A percentile compares a stretch with the other conserved stretches of the same genome.
Evolutionary conservation across 2,329 filamentous ascomycete species (phyloP).

Genomic region (Colletotrichum australisinense): DNA sequence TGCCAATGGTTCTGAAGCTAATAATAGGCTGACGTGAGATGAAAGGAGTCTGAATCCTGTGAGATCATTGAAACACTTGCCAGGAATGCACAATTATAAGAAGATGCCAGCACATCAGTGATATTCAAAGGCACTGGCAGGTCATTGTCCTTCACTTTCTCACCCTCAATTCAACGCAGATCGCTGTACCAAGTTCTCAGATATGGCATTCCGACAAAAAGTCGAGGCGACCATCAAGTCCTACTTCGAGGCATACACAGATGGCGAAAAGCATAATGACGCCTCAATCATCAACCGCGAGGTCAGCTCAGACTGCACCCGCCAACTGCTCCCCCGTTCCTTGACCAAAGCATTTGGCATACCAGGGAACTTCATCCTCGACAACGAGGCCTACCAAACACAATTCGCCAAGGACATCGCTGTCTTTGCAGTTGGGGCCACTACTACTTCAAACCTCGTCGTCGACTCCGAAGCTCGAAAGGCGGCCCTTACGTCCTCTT

Average conservation of each 20-base stretch:
- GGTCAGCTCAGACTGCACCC: constrained; percentile 19
- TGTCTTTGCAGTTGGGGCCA: constrained; percentile 3
- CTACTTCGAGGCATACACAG: constrained; percentile 17
- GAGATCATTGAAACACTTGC: too few relatives aligned
- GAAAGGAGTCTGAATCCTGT: too few relatives aligned
- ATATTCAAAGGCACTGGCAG: background rate
- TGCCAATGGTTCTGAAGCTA: too few relatives aligned
- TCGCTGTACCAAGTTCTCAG: background rate
- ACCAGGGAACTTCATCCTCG: background rate
- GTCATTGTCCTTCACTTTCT: background rate
- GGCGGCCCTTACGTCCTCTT: constrained; percentile 12
- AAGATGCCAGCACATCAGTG: too few relatives aligned
- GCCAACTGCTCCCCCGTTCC: constrained; percentile 5
- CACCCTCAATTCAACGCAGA: background rate
- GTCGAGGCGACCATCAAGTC: constrained; percentile 3
- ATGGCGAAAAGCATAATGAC: background rate
- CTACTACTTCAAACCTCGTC: constrained; percentile 16
- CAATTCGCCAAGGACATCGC: background rate
- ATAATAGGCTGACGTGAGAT: too few relatives aligned
- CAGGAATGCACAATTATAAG: too few relatives aligned
- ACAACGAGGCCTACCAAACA: background rate
- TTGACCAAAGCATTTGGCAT: constrained; percentile 9
- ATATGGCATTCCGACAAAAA: background rate
- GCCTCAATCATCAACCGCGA: constrained; percentile 27
- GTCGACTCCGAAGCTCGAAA: constrained; percentile 24